Conservation (phyloP, 352 stramenopile genomes). For the Halophytophthora polymorphica region DNA sequence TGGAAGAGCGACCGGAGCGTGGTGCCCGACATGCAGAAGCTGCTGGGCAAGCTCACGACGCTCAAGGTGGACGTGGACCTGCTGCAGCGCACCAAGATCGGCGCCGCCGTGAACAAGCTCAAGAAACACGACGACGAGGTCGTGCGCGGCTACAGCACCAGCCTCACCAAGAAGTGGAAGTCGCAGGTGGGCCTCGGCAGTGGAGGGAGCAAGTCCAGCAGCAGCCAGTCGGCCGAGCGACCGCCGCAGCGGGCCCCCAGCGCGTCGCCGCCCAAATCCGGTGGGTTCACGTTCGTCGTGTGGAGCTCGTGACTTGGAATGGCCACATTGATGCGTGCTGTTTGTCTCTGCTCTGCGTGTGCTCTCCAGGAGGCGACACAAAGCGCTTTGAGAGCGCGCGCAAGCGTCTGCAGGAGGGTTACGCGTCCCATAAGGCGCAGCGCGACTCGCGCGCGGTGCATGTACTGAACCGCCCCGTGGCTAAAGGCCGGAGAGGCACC, state of each 20-base stretch:
- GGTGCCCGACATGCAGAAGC: conserved; percentile 56
- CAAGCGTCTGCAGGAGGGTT: conserved; percentile 72
- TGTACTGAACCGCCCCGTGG: conserved; percentile 58
- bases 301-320: background rate
- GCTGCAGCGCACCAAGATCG: conserved; percentile 75
- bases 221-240: conserved; percentile 7
- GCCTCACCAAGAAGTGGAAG: conserved; percentile 86
- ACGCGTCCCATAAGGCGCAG: conserved; percentile 69
- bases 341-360: background rate
- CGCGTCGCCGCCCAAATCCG: conserved; percentile 25
- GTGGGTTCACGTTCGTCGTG: conserved; percentile 6
- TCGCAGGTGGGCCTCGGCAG: conserved; percentile 49
- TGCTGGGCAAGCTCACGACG: conserved; percentile 74
- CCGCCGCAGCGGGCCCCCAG: conserved; percentile 16
- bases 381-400: conserved; percentile 65
- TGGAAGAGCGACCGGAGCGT: conserved; percentile 64
- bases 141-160: conserved; percentile 74
- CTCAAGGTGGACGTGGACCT: conserved; percentile 74
- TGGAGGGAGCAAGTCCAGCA: conserved; percentile 4
- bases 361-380: conserved; percentile 18
- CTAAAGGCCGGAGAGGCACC: conserved; percentile 47
- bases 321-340: background rate
- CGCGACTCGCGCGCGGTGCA: conserved; percentile 71
- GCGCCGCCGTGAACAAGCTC: conserved; percentile 79
- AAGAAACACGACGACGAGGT: conserved; percentile 84